Percentiles rank a stretch among this genome's conserved stretches.
Conservation (phyloP, 352 stramenopile genomes). For the Phytophthora tentaculata region DNA sequence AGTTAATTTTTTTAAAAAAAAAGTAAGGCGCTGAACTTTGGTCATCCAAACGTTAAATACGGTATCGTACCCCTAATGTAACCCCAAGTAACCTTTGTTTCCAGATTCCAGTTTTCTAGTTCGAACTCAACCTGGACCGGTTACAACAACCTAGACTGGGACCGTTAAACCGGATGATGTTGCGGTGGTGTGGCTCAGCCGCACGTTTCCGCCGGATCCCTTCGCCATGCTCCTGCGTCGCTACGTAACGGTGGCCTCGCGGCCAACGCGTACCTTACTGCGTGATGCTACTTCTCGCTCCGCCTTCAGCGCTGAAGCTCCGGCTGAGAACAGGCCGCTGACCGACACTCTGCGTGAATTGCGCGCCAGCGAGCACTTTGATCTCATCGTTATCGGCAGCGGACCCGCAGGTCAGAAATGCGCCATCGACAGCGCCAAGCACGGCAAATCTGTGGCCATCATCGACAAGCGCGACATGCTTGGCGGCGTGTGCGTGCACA, state of each 20-base stretch:
- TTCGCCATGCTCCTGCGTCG: conserved; percentile 28
- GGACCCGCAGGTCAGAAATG: conserved; percentile 90
- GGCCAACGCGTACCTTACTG: conserved; percentile 8
- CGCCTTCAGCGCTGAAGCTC: conserved; percentile 19
- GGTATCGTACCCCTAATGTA: too few relatives aligned
- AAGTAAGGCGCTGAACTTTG: too few relatives aligned
- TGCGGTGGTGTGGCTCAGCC: conserved; percentile 27
- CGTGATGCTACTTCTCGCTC: background rate
- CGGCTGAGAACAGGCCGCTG: conserved; percentile 37
- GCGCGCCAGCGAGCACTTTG: conserved; percentile 88
- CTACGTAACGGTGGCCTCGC: conserved; percentile 18
- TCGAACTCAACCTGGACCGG: conserved; percentile 18
- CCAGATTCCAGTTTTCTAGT: conserved; percentile 25
- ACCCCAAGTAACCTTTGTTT: background rate
- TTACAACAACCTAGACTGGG: too few relatives aligned
- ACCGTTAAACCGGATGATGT: conserved; percentile 23
- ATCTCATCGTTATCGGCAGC: conserved; percentile 91
- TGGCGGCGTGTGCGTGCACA: conserved; percentile 90
- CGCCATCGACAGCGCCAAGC: conserved; percentile 89
- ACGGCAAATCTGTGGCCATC: conserved; percentile 82
- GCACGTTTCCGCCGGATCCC: conserved; percentile 7
- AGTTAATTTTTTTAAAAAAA: too few relatives aligned
- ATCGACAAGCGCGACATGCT: conserved; percentile 92
- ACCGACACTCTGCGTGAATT: conserved; percentile 79
- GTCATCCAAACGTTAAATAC: too few relatives aligned